Conservation (phyloP, 352 stramenopile species). For the Phytophthora ohioensis region DNA sequence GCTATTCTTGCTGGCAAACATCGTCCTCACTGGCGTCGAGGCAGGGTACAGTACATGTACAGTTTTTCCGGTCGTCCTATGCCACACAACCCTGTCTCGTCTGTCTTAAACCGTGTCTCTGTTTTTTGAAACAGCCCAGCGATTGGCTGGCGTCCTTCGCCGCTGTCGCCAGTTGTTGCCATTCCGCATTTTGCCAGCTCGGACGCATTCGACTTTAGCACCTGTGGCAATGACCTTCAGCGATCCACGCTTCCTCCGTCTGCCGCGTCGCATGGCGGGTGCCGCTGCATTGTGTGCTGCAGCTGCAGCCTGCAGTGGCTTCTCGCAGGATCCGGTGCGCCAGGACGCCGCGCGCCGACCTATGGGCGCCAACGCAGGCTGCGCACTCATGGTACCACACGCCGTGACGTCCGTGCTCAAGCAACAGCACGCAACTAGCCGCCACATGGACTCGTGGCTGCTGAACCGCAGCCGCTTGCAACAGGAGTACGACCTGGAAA, state of each 20-base stretch:
- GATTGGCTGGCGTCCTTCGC: constrained; percentile 12
- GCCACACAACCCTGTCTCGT: constrained; percentile 13
- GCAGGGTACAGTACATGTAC: not conserved
- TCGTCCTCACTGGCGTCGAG: constrained; percentile 11
- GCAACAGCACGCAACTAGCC: constrained; percentile 5
- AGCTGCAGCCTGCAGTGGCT: constrained; percentile 18
- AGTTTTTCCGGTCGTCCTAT: constrained; percentile 27
- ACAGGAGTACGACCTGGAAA: constrained; percentile 54
- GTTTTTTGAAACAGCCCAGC: constrained; percentile 12
- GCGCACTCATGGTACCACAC: constrained; percentile 21
- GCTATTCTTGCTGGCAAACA: constrained; percentile 10
- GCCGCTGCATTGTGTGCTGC: constrained; percentile 34
- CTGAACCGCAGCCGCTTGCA: constrained; percentile 38
- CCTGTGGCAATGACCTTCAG: constrained; percentile 24
- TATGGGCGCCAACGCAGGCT: constrained; percentile 12
- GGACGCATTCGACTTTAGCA: not conserved
- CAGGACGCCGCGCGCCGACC: constrained; percentile 21
- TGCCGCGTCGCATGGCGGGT: constrained; percentile 35
- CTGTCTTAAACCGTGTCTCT: constrained; percentile 2
- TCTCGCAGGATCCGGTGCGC: constrained; percentile 12
- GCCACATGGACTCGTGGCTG: constrained; percentile 21
- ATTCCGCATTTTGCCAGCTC: constrained; percentile 31
- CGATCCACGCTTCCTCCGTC: constrained; percentile 29
- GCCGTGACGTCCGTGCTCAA: constrained; percentile 19
- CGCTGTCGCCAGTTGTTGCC: constrained; percentile 20